These are phyloP conservation scores for Fusarium cyanostomum DNA, from an alignment of 2,329 filamentous ascomycete genomes.

Conservation along the genomic window DNA sequence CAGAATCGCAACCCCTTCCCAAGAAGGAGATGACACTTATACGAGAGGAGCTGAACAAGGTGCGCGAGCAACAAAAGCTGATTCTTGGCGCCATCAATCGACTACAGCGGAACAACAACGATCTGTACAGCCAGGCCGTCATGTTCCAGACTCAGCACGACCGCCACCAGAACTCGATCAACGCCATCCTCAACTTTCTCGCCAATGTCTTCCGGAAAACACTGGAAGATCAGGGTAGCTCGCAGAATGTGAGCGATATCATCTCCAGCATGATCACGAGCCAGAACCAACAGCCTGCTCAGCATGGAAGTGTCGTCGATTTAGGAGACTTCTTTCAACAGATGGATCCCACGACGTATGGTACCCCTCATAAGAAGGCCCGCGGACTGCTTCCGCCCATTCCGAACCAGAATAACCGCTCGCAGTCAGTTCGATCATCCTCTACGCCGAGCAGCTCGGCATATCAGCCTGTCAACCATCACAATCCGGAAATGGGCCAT, in stretches of 20 bases:
- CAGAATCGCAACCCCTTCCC: slow-evolving; percentile 60
- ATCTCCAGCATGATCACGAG: slow-evolving; percentile 78
- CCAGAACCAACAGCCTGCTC: slow-evolving; percentile 56
- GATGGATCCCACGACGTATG: slow-evolving; percentile 50
- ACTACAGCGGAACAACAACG: slow-evolving; percentile 85
- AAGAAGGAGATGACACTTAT: slow-evolving; percentile 81
- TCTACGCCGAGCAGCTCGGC: slow-evolving; percentile 25
- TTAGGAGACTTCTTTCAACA: slow-evolving; percentile 67
- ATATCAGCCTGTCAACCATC: slow-evolving; percentile 41
- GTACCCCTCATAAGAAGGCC: slow-evolving; percentile 59
- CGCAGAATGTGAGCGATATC: slow-evolving; percentile 83
- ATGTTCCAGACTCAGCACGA: slow-evolving; percentile 92
- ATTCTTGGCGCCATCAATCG: slow-evolving; percentile 85
- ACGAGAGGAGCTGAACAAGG: slow-evolving; percentile 80
- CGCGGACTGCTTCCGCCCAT: slow-evolving; percentile 66
- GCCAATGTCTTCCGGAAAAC: slow-evolving; percentile 97
- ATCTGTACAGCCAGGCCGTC: slow-evolving; percentile 86
- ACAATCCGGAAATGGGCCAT: slow-evolving; percentile 60
- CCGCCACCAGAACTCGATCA: slow-evolving; percentile 98
- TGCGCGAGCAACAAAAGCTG: slow-evolving; percentile 86
- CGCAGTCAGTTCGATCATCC: slow-evolving; percentile 41
- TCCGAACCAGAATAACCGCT: slow-evolving; percentile 50
- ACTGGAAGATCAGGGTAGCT: slow-evolving; percentile 81
- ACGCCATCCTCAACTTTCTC: slow-evolving; percentile 96
- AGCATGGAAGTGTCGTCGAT: slow-evolving; percentile 68